Base-by-base conservation (phyloP, 139 green algal genomes). In the Chlorella sp. region DNA sequence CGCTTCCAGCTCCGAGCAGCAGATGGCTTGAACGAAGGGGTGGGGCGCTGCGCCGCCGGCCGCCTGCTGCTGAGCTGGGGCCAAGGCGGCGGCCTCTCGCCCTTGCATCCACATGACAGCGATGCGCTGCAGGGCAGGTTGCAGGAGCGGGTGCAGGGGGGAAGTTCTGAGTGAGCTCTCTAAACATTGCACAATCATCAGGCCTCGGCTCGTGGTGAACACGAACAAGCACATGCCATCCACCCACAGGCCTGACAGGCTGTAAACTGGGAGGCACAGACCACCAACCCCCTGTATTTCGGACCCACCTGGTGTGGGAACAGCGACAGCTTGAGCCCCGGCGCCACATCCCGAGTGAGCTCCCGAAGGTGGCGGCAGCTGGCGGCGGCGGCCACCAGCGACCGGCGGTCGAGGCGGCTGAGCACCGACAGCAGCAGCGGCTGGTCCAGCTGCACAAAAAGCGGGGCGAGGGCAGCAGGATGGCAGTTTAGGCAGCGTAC, bases 91-190 rank as follows among this genome's bases (percentile, higher is more conserved):
- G 16, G 2, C 16, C 86, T 97, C 94, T 9, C 89, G 86, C 36
- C 73, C 20, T 64, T 92, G 83, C 94, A 97, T 97, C 93, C 93
- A 97, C 44, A 81, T 74, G 73, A 96, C 65, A 4, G 92, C 94
- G 0, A 86, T 86, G 12, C 91, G 73, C 90, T 94, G 93, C 36
- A 78, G 13, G 38, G 21, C 20, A n/a, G 57, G n/a, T n/a, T n/a
- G n/a, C n/a, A n/a, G n/a, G n/a, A n/a, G n/a, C n/a, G n/a, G n/a
- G n/a, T n/a, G n/a, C n/a, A n/a, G n/a, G n/a, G n/a, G n/a, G n/a
- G n/a, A n/a, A n/a, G n/a, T n/a, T n/a, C n/a, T n/a, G n/a, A n/a
- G n/a, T n/a, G n/a, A n/a, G n/a, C n/a, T n/a, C n/a, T n/a, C n/a
- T n/a, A n/a, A n/a, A n/a, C n/a, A n/a, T n/a, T n/a, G n/a, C n/a